Percentiles rank a stretch among this genome's conserved stretches.
Evolutionary conservation across 108 stramenopile species (phyloP).

Genomic region (Asterionellopsis glacialis): DNA sequence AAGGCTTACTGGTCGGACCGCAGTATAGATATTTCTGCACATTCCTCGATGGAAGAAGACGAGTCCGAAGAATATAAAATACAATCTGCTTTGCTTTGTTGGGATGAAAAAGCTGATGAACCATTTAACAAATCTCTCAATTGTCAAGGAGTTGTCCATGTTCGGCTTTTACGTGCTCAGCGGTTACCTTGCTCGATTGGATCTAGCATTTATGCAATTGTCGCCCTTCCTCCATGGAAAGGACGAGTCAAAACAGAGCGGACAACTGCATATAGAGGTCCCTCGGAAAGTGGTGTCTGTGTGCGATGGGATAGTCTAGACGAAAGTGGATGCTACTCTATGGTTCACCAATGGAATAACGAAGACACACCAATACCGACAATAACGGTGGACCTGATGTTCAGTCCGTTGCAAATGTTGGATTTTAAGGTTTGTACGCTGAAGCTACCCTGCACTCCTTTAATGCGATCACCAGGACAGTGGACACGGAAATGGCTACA

Average conservation of each 20-base stretch:
- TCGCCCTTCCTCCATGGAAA: constrained; percentile 73
- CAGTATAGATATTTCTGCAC: too few species aligned
- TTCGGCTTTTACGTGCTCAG: constrained; percentile 66
- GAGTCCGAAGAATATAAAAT: too few species aligned
- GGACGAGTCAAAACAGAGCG: constrained; percentile 56
- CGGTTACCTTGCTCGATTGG: constrained; percentile 66
- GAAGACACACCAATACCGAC: constrained; percentile 71
- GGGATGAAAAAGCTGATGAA: background rate
- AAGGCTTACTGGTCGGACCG: too few species aligned
- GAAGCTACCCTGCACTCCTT: constrained; percentile 40
- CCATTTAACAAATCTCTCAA: constrained; percentile 53
- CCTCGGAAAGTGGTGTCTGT: constrained; percentile 58
- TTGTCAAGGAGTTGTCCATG: constrained; percentile 69
- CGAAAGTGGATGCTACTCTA: constrained; percentile 39
- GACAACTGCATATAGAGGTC: constrained; percentile 21
- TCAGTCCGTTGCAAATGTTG: constrained; percentile 50
- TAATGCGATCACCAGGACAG: constrained; percentile 47
- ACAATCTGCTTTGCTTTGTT: background rate
- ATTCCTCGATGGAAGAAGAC: too few species aligned
- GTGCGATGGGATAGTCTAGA: constrained; percentile 45
- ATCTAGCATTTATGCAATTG: constrained; percentile 39
- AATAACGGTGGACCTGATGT: constrained; percentile 52
- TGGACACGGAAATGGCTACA: constrained; percentile 58
- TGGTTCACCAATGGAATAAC: constrained; percentile 80
- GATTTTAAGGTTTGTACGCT: constrained; percentile 62